Evolutionary conservation across 2,329 filamentous ascomycete genomes (phyloP), one percentile per base, ranked within the genome.

Genomic region (Calonectria henricotiae): DNA sequence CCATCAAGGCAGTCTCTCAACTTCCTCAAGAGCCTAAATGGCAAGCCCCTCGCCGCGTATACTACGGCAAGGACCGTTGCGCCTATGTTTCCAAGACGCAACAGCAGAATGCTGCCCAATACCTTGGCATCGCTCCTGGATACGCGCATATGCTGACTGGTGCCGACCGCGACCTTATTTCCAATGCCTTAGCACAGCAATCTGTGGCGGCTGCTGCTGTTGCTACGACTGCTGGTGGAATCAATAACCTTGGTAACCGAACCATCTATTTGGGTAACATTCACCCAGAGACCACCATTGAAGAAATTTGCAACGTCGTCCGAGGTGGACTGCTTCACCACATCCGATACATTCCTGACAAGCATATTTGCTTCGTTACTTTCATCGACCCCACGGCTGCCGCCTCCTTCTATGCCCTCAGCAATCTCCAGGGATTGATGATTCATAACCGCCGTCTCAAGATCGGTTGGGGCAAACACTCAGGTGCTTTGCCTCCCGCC

Each of bases 391-490:
- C 96, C 9, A 99, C 96, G 27, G 97, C 96, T 4, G 96, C 96
- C 27, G 96, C 96, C 46, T 98, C 96, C 1, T 99, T 99, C 86
- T 99, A 98, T 79, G 96, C 96, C 47, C 87, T 99, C 70, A 98
- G 95, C 89, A 98, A 98, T 84, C 87, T 99, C 32, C 96, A 99
- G 82, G 96, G 96, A 27, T 86, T 99, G 74, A 99, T 99, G 96
- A 99, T 99, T 78, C 96, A 99, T 86, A 99, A 99, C 85, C 91
- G 96, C 73, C 92, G 96, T 64, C 87, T 99, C 76, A 99, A 99
- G 89, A 98, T 99, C 81, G 96, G 96, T 75, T 99, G 96, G 96
- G 96, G 96, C 74, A 99, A 99, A 88, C 96, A 99, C 84, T 99
- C 96, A 5, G 96, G 96, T 71, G 96, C 95, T 75, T 90, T 99